These are phyloP conservation scores for Rhizopogon vesiculosus DNA, from an alignment of 768 basidiomycete genomes.

Conservation along the genomic window DNA sequence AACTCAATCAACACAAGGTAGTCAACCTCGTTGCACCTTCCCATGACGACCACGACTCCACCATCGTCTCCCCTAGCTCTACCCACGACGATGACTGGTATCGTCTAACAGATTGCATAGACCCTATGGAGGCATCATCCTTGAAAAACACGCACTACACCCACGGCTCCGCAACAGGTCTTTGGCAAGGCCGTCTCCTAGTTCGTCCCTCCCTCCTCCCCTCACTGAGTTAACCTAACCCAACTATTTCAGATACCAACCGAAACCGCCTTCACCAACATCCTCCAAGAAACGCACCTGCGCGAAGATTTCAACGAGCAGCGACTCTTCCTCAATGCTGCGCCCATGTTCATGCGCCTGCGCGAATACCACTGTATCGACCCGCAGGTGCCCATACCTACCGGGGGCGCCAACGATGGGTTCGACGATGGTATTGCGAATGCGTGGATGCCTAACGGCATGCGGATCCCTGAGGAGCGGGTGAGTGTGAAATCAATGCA, in stretches of 20 bases:
- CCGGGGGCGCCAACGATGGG: constrained; percentile 13
- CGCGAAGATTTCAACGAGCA: constrained; percentile 30
- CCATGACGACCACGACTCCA: constrained; percentile 16
- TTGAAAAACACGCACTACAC: constrained; percentile 36
- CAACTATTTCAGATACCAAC: constrained; percentile 15
- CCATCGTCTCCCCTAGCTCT: constrained; percentile 32
- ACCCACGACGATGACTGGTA: constrained; percentile 58
- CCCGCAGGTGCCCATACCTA: constrained; percentile 28
- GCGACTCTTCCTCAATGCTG: constrained; percentile 31
- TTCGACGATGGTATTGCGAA: constrained; percentile 35
- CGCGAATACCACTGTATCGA: constrained; percentile 49
- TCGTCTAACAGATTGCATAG: constrained; percentile 42
- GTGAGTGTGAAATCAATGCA: constrained; percentile 17
- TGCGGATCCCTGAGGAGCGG: constrained; percentile 10
- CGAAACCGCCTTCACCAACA: constrained; percentile 6
- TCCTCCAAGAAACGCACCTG: constrained; percentile 19
- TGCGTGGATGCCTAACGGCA: constrained; percentile 34
- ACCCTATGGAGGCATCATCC: constrained; percentile 26
- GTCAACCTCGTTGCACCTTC: constrained; percentile 24
- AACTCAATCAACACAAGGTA: constrained; percentile 43
- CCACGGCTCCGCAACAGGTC: constrained; percentile 48
- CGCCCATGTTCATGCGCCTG: constrained; percentile 56
- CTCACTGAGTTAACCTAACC: neutral
- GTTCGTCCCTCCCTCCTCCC: constrained; percentile 33
- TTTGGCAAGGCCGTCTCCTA: constrained; percentile 61